Conservation (phyloP, 1,284 basidiomycete genomes). For the Xerocomus nothofagi region DNA sequence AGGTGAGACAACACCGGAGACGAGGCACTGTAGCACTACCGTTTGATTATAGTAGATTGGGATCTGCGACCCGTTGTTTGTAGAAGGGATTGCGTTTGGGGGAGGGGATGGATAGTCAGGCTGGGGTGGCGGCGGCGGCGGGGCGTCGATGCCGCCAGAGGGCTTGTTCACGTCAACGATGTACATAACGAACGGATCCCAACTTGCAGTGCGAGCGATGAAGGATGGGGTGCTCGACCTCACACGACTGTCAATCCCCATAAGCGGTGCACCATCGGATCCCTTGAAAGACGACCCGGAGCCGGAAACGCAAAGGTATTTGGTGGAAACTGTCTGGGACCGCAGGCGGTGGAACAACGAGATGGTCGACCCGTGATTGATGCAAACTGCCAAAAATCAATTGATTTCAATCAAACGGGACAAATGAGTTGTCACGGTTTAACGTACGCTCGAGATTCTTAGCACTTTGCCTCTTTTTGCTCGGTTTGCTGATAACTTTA, state of each 20-base stretch:
- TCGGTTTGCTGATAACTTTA: constrained; percentile 96
- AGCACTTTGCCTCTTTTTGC: constrained; percentile 92
- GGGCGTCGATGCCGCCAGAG: constrained; percentile 69
- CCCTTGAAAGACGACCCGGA: constrained; percentile 88
- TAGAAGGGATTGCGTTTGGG: constrained; percentile 82
- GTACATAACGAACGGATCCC: constrained; percentile 96
- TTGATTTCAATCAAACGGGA: constrained; percentile 19
- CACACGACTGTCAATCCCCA: constrained; percentile 75
- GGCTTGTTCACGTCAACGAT: constrained; percentile 86
- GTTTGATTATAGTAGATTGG: constrained; percentile 96
- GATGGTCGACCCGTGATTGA: constrained; percentile 94
- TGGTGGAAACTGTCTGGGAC: constrained; percentile 92
- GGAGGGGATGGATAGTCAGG: constrained; percentile 88
- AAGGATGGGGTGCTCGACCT: constrained; percentile 77
- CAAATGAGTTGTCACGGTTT: constrained; percentile 16
- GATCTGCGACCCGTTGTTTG: constrained; percentile 74
- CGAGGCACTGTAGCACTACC: constrained; percentile 91
- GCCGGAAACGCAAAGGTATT: constrained; percentile 92
- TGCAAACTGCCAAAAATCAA: constrained; percentile 65
- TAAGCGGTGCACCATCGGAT: constrained; percentile 82
- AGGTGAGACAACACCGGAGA: constrained; percentile 91
- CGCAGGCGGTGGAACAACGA: constrained; percentile 93
- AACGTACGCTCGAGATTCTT: constrained; percentile 89
- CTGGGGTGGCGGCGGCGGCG: constrained; percentile 75
- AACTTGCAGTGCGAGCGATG: constrained; percentile 81